These are phyloP conservation scores for Ensete ventricosum DNA, from an alignment of 176 grass and related monocot species.

Conservation along the genomic window DNA sequence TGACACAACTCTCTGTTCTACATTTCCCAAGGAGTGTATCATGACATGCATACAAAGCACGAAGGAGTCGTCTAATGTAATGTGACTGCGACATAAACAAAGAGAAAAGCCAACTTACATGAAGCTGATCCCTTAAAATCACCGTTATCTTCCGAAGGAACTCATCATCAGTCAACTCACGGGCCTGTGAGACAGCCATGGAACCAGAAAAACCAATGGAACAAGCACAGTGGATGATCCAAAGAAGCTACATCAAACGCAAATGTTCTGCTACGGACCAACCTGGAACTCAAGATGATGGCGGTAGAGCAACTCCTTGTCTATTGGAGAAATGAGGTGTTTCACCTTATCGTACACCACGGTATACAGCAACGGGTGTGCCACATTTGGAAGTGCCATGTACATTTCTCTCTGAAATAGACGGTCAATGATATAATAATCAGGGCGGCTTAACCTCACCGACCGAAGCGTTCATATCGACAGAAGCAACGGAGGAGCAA, in stretches of 20 bases:
- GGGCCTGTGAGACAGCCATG: constrained; percentile 31
- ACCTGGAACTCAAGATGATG: constrained; percentile 77
- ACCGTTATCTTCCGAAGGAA: constrained; percentile 64
- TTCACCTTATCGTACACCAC: constrained; percentile 55
- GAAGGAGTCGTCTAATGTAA: too few relatives aligned
- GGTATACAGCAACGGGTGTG: constrained; percentile 49
- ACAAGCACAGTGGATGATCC: not conserved
- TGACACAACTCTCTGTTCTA: too few relatives aligned
- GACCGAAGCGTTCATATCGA: not conserved
- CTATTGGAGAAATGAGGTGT: constrained; percentile 37
- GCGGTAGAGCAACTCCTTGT: constrained; percentile 56
- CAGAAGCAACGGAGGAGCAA: not conserved
- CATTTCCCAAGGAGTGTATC: too few relatives aligned
- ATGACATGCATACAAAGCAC: too few relatives aligned
- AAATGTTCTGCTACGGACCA: constrained; percentile 4
- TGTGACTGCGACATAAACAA: not conserved
- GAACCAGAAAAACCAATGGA: constrained; percentile 5
- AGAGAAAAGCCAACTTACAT: constrained; percentile 43
- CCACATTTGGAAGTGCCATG: constrained; percentile 22
- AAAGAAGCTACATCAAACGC: not conserved
- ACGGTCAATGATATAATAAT: constrained; percentile 17
- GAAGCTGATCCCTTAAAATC: constrained; percentile 57
- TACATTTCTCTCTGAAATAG: constrained; percentile 33
- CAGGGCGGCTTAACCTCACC: not conserved
- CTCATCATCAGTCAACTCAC: constrained; percentile 50